phyloP scores from a whole-genome alignment of 1,284 basidiomycete genomes.

The Sporisorium iseilematis-ciliati region DNA sequence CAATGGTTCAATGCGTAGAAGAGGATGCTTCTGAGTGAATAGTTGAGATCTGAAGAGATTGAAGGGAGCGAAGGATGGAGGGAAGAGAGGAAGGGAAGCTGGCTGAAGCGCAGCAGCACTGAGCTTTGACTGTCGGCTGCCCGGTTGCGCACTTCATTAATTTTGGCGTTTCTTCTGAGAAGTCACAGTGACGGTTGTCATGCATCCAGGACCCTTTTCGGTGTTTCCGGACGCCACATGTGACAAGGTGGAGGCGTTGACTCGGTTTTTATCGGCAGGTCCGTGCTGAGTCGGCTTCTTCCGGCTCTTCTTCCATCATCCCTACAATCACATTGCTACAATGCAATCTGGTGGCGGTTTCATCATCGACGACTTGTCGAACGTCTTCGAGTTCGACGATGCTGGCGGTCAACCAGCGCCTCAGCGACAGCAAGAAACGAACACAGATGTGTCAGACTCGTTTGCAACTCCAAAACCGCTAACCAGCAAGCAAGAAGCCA shows the following conservation, averaged over 20 bases:
- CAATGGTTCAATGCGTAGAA: not conserved
- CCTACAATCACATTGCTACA: not conserved
- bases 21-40: not conserved
- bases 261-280: conserved; percentile 2
- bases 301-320: conserved; percentile 5
- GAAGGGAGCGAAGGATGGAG: too few species aligned
- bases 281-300: conserved; percentile 17
- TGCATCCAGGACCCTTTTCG: too few species aligned
- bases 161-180: too few species aligned
- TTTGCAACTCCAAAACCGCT: conserved; percentile 43
- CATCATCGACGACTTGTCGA: conserved; percentile 45
- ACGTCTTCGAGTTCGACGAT: conserved; percentile 30
- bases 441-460: conserved; percentile 7
- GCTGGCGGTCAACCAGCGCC: conserved; percentile 5
- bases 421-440: not conserved
- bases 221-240: too few species aligned
- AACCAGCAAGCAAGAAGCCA: conserved; percentile 51
- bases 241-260: conserved; percentile 6
- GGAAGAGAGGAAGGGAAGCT: too few species aligned
- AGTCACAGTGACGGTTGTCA: too few species aligned
- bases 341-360: conserved; percentile 48
- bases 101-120: too few species aligned
- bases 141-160: too few species aligned
- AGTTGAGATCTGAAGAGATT: too few species aligned
- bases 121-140: too few species aligned